A percentile compares a stretch with the other conserved stretches of the same genome.
phyloP scores from a whole-genome alignment of 371 early-diverging fungal species.

The Conidiobolus incongruus region DNA sequence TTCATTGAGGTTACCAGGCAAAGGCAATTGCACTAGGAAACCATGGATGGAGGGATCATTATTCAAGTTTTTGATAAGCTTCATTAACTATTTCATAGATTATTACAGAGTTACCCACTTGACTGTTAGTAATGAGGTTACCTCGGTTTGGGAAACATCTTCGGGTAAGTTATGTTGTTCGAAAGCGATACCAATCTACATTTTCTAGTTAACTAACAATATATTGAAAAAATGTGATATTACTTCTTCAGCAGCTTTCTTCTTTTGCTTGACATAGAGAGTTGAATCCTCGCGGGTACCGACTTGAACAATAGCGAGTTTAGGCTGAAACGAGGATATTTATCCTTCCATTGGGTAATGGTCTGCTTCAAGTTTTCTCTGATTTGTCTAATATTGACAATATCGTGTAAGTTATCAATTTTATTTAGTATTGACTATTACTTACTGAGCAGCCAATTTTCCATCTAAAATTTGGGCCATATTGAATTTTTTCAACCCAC shows the following conservation, averaged over 20 bases:
- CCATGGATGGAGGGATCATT: slow-evolving; percentile 60
- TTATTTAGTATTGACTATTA: background rate
- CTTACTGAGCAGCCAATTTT: slow-evolving; percentile 38
- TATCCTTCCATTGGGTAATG: slow-evolving; percentile 25
- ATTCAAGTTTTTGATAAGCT: slow-evolving; percentile 37
- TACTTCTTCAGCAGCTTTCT: slow-evolving; percentile 70
- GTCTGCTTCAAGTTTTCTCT: slow-evolving; percentile 29
- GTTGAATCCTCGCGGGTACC: slow-evolving; percentile 80
- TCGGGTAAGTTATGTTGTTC: slow-evolving; percentile 13
- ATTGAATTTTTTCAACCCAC: too few relatives aligned
- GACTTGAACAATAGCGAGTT: slow-evolving; percentile 72
- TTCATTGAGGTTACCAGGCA: slow-evolving; percentile 66
- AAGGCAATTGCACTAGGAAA: slow-evolving; percentile 84
- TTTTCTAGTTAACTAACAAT: background rate
- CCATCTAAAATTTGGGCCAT: slow-evolving; percentile 37
- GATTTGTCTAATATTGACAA: slow-evolving; percentile 32
- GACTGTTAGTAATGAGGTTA: slow-evolving; percentile 6
- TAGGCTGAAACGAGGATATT: slow-evolving; percentile 47
- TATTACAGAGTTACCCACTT: too few relatives aligned
- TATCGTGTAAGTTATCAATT: too few relatives aligned
- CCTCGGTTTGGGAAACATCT: slow-evolving; percentile 15
- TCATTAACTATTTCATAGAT: slow-evolving; percentile 24
- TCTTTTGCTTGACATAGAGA: slow-evolving; percentile 78
- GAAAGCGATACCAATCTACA: slow-evolving; percentile 1
- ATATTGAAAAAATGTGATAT: background rate